These are phyloP conservation scores for Mucor saturninus DNA, from an alignment of 371 early-diverging fungal species.

Conservation along the genomic window DNA sequence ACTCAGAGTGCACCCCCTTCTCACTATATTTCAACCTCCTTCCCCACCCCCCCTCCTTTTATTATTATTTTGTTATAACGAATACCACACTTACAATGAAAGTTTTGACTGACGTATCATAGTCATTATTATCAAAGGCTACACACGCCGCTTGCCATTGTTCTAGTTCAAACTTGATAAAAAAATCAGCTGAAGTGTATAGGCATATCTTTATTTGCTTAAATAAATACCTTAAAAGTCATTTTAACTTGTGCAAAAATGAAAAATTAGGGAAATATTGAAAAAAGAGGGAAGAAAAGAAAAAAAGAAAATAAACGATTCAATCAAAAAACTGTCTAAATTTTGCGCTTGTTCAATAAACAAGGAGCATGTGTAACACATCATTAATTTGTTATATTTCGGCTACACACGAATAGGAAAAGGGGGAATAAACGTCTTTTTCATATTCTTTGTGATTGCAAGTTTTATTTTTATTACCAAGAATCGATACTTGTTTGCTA, in stretches of 20 bases:
- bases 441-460: slow-evolving; percentile 5
- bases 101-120: slow-evolving; percentile 38
- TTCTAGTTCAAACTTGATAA: slow-evolving; percentile 47
- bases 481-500: background rate
- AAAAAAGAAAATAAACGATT: background rate
- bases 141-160: slow-evolving; percentile 56
- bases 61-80: background rate
- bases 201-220: background rate
- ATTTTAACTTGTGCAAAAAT: slow-evolving; percentile 4
- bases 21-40: background rate
- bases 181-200: background rate
- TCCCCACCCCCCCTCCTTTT: slow-evolving; percentile 1
- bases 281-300: slow-evolving; percentile 1
- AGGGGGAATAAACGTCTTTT: slow-evolving; percentile 1
- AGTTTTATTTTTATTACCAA: background rate
- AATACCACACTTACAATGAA: slow-evolving; percentile 45
- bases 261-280: slow-evolving; percentile 7
- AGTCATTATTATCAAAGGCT: slow-evolving; percentile 51
- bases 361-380: slow-evolving; percentile 6
- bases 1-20: slow-evolving; percentile 1
- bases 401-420: background rate
- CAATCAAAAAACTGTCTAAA: slow-evolving; percentile 2
- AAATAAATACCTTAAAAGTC: slow-evolving; percentile 21
- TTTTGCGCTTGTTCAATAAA: slow-evolving; percentile 1
- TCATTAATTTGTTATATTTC: background rate